Conservation (phyloP, 768 basidiomycete genomes). For the Chalciporus chontae region DNA sequence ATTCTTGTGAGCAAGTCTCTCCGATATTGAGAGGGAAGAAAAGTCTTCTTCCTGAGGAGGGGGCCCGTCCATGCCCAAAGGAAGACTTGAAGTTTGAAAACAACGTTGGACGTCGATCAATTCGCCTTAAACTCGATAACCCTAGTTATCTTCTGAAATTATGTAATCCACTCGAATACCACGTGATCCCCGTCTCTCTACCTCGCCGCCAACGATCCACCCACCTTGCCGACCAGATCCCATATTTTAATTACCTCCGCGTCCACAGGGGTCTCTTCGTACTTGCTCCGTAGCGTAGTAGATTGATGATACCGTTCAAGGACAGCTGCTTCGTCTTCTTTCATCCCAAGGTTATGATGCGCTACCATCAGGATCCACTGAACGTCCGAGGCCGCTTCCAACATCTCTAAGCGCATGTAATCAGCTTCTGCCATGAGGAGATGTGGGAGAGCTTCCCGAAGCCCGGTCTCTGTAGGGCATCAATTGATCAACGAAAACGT, state of each 20-base stretch:
- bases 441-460: conserved; percentile 58
- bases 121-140: conserved; percentile 6
- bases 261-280: conserved; percentile 46
- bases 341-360: conserved; percentile 65
- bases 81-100: conserved; percentile 5
- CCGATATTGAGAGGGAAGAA: conserved; percentile 67
- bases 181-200: conserved; percentile 23
- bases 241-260: conserved; percentile 52
- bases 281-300: conserved; percentile 33
- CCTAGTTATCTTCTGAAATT: conserved; percentile 7
- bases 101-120: conserved; percentile 2
- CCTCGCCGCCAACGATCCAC: conserved; percentile 47
- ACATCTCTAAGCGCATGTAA: conserved; percentile 56
- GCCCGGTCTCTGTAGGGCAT: conserved; percentile 27
- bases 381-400: conserved; percentile 58
- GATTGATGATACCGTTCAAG: conserved; percentile 48
- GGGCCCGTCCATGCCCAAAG: conserved; percentile 74
- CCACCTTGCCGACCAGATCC: conserved; percentile 56
- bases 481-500: conserved; percentile 13
- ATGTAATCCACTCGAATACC: conserved; percentile 20
- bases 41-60: conserved; percentile 95
- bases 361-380: conserved; percentile 70
- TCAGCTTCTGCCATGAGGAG: conserved; percentile 65
- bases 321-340: conserved; percentile 50
- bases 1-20: conserved; percentile 90